Evolutionary conservation across 1,139 yeast genomes (phyloP).

Genomic region (Magnusiomyces fungicola): DNA sequence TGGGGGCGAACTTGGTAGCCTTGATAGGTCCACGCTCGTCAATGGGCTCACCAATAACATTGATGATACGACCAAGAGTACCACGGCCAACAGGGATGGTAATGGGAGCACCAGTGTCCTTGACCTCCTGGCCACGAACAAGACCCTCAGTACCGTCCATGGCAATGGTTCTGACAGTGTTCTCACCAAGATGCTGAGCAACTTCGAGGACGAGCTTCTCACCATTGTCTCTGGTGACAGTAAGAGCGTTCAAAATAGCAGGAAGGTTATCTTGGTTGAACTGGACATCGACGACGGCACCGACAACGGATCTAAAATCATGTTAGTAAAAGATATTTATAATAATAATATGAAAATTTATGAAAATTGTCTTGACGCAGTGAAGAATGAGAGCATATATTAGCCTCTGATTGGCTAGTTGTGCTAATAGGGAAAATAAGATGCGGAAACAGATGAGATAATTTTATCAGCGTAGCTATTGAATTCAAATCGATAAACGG

Average conservation of each 20-base stretch:
- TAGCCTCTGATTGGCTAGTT: too few relatives aligned
- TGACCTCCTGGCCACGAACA: constrained; percentile 90
- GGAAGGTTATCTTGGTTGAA: constrained; percentile 97
- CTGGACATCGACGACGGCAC: constrained; percentile 99
- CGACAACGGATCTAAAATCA: constrained; percentile 94
- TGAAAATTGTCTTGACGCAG: too few relatives aligned
- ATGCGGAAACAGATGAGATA: too few relatives aligned
- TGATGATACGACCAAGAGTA: constrained; percentile 96
- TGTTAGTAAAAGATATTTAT: constrained; percentile 1
- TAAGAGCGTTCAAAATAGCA: constrained; percentile 94
- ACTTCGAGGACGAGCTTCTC: constrained; percentile 87
- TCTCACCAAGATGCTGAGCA: constrained; percentile 99
- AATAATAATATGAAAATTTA: too few relatives aligned
- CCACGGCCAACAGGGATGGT: constrained; percentile 99
- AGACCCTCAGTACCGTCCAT: constrained; percentile 99
- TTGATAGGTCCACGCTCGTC: constrained; percentile 99
- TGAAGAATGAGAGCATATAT: too few relatives aligned
- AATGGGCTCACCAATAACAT: constrained; percentile 99
- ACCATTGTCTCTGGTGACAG: constrained; percentile 60
- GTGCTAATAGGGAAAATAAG: too few relatives aligned
- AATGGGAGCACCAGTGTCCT: constrained; percentile 97
- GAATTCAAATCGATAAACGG: too few relatives aligned
- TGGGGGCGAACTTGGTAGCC: constrained; percentile 88
- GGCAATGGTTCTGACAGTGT: constrained; percentile 99
- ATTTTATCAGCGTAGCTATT: too few relatives aligned